Evolutionary conservation across 2,329 filamentous ascomycete species (phyloP).

Genomic region (Xylariomycetidae sp.): DNA sequence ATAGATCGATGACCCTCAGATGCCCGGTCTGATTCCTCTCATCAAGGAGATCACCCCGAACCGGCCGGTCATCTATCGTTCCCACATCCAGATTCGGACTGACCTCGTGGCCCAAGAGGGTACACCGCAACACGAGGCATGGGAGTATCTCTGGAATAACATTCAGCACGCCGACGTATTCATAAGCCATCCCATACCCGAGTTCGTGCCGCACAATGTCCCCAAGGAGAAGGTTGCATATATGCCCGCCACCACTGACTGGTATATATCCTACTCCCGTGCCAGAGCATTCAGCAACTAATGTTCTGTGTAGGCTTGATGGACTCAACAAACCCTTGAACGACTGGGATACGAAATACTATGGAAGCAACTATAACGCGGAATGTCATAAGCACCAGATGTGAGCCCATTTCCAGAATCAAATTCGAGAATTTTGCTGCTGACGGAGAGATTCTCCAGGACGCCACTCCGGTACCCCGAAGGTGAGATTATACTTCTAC

Average conservation of each 20-base stretch:
- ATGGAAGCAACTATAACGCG: conserved; percentile 67
- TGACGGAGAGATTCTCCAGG: conserved; percentile 20
- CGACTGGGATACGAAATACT: conserved; percentile 67
- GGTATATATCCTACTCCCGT: conserved; percentile 36
- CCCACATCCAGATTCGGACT: conserved; percentile 76
- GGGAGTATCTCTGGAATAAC: conserved; percentile 69
- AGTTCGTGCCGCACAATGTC: conserved; percentile 69
- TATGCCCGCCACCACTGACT: conserved; percentile 77
- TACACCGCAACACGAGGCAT: conserved; percentile 67
- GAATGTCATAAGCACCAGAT: conserved; percentile 56
- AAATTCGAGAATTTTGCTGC: background rate
- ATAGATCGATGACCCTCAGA: conserved; percentile 76
- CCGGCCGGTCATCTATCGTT: conserved; percentile 75
- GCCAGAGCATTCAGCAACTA: conserved; percentile 1
- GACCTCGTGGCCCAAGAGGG: conserved; percentile 62
- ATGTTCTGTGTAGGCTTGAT: conserved; percentile 53
- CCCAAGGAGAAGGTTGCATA: conserved; percentile 64
- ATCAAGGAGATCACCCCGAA: conserved; percentile 67
- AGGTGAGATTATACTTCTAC: conserved; percentile 26
- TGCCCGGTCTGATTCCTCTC: conserved; percentile 72
- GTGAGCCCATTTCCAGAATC: conserved; percentile 33
- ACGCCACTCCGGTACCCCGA: conserved; percentile 54
- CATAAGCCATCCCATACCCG: conserved; percentile 74
- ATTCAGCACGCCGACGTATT: conserved; percentile 72
- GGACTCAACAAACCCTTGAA: conserved; percentile 73